Percentiles rank a stretch among this genome's conserved stretches.
Evolutionary conservation across 2,329 filamentous ascomycete species (phyloP).

Genomic region (Hirsutella rhossiliensis): DNA sequence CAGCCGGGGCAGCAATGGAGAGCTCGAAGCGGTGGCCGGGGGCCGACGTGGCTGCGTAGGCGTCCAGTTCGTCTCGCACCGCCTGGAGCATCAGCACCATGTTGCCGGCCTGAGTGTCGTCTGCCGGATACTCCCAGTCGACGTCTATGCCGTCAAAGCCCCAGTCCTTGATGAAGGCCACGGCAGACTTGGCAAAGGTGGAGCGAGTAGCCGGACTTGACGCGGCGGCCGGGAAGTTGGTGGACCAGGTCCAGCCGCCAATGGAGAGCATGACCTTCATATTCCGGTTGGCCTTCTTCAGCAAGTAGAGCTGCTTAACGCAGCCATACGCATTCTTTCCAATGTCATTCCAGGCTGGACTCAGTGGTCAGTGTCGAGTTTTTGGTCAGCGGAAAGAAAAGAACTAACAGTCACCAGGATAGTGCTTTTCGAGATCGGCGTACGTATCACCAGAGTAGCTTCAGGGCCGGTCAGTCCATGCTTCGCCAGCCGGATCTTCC

Average conservation of each 20-base stretch:
- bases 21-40: constrained; percentile 39
- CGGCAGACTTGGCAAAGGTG: constrained; percentile 57
- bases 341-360: constrained; percentile 42
- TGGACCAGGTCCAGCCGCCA: constrained; percentile 76
- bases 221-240: constrained; percentile 58
- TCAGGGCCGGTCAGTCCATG: not conserved
- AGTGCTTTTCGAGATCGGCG: constrained; percentile 64
- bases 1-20: constrained; percentile 40
- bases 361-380: not conserved
- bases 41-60: constrained; percentile 31
- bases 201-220: constrained; percentile 48
- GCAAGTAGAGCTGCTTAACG: constrained; percentile 64
- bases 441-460: constrained; percentile 55
- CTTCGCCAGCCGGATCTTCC: not conserved
- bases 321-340: constrained; percentile 70
- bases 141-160: constrained; percentile 44
- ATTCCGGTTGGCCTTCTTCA: constrained; percentile 67
- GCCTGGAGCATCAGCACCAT: constrained; percentile 31
- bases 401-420: constrained; percentile 47
- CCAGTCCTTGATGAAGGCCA: constrained; percentile 59
- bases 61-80: constrained; percentile 33
- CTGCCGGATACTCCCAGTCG: constrained; percentile 27
- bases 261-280: constrained; percentile 71
- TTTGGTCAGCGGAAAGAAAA: not conserved
- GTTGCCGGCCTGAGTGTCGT: constrained; percentile 27